Base-by-base conservation (phyloP, 345 rosid genomes). In the Gossypium rotundifolium region DNA sequence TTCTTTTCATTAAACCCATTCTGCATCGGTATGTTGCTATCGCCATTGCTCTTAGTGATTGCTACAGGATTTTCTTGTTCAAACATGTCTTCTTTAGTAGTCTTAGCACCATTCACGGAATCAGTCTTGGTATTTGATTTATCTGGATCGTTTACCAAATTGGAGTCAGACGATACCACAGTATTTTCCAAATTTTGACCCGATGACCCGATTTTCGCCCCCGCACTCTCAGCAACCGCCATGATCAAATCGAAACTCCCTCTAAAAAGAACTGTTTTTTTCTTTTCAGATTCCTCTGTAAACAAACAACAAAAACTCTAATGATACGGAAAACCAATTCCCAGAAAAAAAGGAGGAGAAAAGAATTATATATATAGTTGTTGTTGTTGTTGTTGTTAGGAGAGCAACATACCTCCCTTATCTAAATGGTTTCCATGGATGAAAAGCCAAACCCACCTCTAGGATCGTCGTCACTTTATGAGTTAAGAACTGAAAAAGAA, bases 201-300 rank as follows among this genome's bases (percentile, higher is more conserved):
- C 11, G 96, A 78, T 25, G 91, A 81, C 74, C 80, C 93, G 77
- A 88, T 86, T 87, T 84, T 88, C 3, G 84, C 83, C 77, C 91
- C 98, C 75, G 91, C 93, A 89, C 88, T 90, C 80, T 96, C 99
- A 73, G 93, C 90, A 65, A 96, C 96, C 73, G 95, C 98, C 98
- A 96, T 96, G 89, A 86, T 88, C 83, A 61, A 75, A 66, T 11
- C 20, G 46, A 76, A 59, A 29, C 64, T 68, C 13, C 45, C 10
- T 13, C 68, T 14, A n/a, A 14, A 29, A 44, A 52, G 27, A 83
- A 72, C 44, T 57, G 40, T 75, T 9, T 55, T 10, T 29, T 27
- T 67, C 29, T 9, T 66, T 67, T 76, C 70, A 71, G 79, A 82
- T 79, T 79, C 68, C 80, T 76, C 83, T 67, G 81, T 59, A 55